phyloP scores from a whole-genome alignment of 108 stramenopile species.

The Conticribra guillardii region DNA sequence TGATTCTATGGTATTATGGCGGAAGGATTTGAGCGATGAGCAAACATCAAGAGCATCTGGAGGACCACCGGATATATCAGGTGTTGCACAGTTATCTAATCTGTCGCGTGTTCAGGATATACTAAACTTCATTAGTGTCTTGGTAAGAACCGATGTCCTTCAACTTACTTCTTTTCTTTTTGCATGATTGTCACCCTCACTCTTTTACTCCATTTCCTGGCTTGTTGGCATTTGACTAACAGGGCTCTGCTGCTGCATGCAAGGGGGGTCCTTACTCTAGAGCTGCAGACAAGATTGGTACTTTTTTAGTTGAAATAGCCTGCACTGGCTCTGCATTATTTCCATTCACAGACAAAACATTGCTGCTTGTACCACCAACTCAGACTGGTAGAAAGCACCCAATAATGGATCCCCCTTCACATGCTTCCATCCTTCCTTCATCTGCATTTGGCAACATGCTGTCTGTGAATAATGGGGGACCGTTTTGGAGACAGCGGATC shows the following conservation, averaged over 20 bases:
- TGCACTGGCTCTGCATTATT: conserved; percentile 50
- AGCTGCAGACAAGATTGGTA: conserved; percentile 58
- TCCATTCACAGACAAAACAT: conserved; percentile 24
- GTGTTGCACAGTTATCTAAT: neutral
- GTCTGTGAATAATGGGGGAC: conserved; percentile 44
- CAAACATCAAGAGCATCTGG: too few species aligned
- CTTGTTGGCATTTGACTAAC: neutral
- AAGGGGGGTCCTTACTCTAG: conserved; percentile 59
- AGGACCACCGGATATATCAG: conserved; percentile 12
- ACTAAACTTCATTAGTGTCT: conserved; percentile 36
- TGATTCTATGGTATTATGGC: conserved; percentile 10
- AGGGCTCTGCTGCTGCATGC: conserved; percentile 63
- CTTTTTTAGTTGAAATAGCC: conserved; percentile 64
- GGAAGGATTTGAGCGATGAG: conserved; percentile 16
- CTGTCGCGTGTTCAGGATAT: conserved; percentile 29
- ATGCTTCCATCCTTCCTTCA: conserved; percentile 37
- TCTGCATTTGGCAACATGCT: conserved; percentile 57
- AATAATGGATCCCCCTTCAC: conserved; percentile 22
- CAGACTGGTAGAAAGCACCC: conserved; percentile 32
- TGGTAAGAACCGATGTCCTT: conserved; percentile 32
- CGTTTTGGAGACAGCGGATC: conserved; percentile 61
- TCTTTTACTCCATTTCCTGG: neutral
- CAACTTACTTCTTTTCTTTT: neutral
- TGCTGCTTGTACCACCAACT: conserved; percentile 1
- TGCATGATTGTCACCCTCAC: neutral